A percentile compares a stretch with the other conserved stretches of the same genome.
phyloP scores from a whole-genome alignment of 768 basidiomycete genomes.

The Trametes punicea region DNA sequence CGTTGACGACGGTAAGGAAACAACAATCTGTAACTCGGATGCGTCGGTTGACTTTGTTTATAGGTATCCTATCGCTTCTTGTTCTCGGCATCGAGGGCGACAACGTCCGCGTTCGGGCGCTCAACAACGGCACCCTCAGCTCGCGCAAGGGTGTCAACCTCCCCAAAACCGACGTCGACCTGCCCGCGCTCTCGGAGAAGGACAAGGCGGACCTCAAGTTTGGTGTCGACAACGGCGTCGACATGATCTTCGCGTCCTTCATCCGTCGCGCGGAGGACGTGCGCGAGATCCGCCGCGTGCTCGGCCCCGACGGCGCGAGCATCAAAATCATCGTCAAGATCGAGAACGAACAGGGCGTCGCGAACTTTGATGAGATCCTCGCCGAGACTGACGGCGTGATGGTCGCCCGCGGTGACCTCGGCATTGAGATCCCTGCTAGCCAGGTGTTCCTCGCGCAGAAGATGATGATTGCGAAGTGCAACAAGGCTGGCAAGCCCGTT shows the following conservation, averaged over 20 bases:
- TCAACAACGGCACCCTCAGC: slow-evolving; percentile 91
- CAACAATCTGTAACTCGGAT: too few species aligned
- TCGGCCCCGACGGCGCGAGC: slow-evolving; percentile 91
- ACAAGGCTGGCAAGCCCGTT: slow-evolving; percentile 95
- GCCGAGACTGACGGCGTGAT: slow-evolving; percentile 96
- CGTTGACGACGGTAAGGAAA: slow-evolving; percentile 84
- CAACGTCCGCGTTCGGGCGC: slow-evolving; percentile 76
- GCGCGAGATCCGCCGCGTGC: slow-evolving; percentile 85
- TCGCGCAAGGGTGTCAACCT: slow-evolving; percentile 99
- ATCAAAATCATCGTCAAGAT: slow-evolving; percentile 99
- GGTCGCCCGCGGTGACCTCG: slow-evolving; percentile 99
- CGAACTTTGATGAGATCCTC: slow-evolving; percentile 98
- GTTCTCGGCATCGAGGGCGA: slow-evolving; percentile 84
- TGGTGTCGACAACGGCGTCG: slow-evolving; percentile 96
- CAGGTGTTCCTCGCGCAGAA: slow-evolving; percentile 99
- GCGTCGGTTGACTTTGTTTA: too few species aligned
- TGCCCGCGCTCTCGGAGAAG: slow-evolving; percentile 96
- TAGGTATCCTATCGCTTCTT: slow-evolving; percentile 87
- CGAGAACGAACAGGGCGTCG: slow-evolving; percentile 98
- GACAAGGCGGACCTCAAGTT: slow-evolving; percentile 95
- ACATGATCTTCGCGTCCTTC: slow-evolving; percentile 99
- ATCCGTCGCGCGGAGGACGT: slow-evolving; percentile 96
- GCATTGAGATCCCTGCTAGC: slow-evolving; percentile 99
- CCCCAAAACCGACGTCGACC: slow-evolving; percentile 95
- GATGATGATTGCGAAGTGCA: slow-evolving; percentile 99